Percentiles rank a stretch among this genome's conserved stretches.
These are phyloP conservation scores for Cerrena zonata DNA, from an alignment of 1,284 basidiomycete species.

Conservation along the genomic window DNA sequence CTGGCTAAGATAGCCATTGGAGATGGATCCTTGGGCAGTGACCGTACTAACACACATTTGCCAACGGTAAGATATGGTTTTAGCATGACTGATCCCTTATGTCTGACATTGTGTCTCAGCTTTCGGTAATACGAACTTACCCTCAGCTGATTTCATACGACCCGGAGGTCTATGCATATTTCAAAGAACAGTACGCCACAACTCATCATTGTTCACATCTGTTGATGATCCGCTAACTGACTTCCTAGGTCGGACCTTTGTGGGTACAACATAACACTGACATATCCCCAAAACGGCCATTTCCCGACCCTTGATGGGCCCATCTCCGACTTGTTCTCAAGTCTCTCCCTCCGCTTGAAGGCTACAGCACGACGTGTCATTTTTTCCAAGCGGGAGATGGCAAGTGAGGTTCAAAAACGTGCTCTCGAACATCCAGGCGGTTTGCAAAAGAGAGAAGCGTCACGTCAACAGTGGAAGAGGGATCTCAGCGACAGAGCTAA, in stretches of 20 bases:
- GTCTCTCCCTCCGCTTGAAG: background rate
- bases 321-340: slow-evolving; percentile 1
- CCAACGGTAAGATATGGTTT: slow-evolving; percentile 41
- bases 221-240: background rate
- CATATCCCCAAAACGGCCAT: slow-evolving; percentile 52
- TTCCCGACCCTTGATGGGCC: slow-evolving; percentile 34
- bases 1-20: slow-evolving; percentile 65
- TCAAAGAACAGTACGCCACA: slow-evolving; percentile 56
- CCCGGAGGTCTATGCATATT: slow-evolving; percentile 57
- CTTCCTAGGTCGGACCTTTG: slow-evolving; percentile 22
- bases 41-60: slow-evolving; percentile 42
- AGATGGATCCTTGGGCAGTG: slow-evolving; percentile 52
- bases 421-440: background rate
- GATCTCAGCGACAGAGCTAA: slow-evolving; percentile 17
- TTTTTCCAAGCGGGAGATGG: background rate
- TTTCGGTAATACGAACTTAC: slow-evolving; percentile 58
- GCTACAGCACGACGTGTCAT: background rate
- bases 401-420: background rate
- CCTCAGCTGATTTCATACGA: slow-evolving; percentile 72
- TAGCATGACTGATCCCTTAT: background rate
- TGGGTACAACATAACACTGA: slow-evolving; percentile 55
- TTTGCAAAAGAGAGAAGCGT: slow-evolving; percentile 1
- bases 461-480: slow-evolving; percentile 13
- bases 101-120: slow-evolving; percentile 25
- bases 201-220: background rate